Conservation (phyloP, 1,139 yeast species). For the Blastobotrys niveus region DNA sequence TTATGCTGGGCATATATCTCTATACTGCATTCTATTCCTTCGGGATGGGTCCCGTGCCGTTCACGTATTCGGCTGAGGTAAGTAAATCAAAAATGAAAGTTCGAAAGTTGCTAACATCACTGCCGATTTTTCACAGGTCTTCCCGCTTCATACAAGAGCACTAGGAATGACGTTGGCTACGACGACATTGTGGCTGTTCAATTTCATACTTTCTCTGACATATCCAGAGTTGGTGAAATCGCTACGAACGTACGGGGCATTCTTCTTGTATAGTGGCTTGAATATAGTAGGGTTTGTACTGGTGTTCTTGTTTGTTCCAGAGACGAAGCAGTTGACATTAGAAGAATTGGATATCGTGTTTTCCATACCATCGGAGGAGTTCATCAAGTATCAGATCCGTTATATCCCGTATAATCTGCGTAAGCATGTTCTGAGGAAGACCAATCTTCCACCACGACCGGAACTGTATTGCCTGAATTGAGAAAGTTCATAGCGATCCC, state of each 20-base stretch:
- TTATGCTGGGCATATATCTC: slow-evolving; percentile 66
- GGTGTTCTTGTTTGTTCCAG: slow-evolving; percentile 48
- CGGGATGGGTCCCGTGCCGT: slow-evolving; percentile 89
- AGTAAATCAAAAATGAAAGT: no score
- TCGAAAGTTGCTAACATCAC: no score
- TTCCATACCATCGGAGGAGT: slow-evolving; percentile 30
- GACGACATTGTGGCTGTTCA: slow-evolving; percentile 75
- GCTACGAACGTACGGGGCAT: slow-evolving; percentile 76
- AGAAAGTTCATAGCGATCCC: no score
- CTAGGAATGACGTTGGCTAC: slow-evolving; percentile 83
- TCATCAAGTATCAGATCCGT: slow-evolving; percentile 33
- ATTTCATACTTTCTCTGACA: slow-evolving; percentile 71
- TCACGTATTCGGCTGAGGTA: slow-evolving; percentile 84
- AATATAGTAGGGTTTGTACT: slow-evolving; percentile 58
- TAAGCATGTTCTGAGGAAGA: slow-evolving; percentile 17
- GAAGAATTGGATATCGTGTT: slow-evolving; percentile 55
- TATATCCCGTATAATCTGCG: slow-evolving; percentile 30
- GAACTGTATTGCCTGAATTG: no score
- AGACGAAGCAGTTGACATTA: slow-evolving; percentile 52
- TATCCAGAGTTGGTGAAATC: slow-evolving; percentile 71
- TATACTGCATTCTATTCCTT: slow-evolving; percentile 72
- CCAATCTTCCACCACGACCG: not conserved
- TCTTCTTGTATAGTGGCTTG: slow-evolving; percentile 88
- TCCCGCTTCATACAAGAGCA: slow-evolving; percentile 79
- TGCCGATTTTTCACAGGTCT: no score